Evolutionary conservation across 1,139 yeast species (phyloP).

Genomic region (Magnusiomyces paraingens): DNA sequence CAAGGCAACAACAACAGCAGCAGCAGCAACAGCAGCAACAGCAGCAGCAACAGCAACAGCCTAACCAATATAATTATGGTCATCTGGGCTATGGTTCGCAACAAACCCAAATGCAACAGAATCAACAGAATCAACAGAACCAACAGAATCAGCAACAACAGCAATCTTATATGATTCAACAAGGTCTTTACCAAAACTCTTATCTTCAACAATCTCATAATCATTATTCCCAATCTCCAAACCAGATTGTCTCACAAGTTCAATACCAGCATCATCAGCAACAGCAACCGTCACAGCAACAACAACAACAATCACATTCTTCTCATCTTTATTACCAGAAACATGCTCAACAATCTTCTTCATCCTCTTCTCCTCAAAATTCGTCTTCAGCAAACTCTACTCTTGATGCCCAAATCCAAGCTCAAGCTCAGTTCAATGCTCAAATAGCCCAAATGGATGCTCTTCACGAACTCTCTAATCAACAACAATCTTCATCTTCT

Average conservation of each 20-base stretch:
- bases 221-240: too few relatives aligned
- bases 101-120: not conserved
- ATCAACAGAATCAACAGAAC: not conserved
- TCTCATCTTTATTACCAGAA: not conserved
- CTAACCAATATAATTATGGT: not conserved
- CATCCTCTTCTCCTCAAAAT: too few relatives aligned
- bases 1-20: not conserved
- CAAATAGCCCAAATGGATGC: not conserved
- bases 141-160: not conserved
- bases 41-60: not conserved
- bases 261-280: constrained; percentile 1
- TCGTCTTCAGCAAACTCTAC: too few relatives aligned
- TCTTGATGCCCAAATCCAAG: not conserved
- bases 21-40: not conserved
- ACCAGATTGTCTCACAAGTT: not conserved
- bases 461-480: too few relatives aligned
- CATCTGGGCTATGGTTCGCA: not conserved
- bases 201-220: too few relatives aligned
- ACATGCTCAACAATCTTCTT: too few relatives aligned
- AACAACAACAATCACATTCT: not conserved
- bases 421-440: not conserved
- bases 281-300: not conserved
- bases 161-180: not conserved
- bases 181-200: constrained; percentile 1
- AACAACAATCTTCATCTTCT: not conserved